Evolutionary conservation across 371 early-diverging fungal species (phyloP).

Genomic region (Amoeboaphelidium occidentale): DNA sequence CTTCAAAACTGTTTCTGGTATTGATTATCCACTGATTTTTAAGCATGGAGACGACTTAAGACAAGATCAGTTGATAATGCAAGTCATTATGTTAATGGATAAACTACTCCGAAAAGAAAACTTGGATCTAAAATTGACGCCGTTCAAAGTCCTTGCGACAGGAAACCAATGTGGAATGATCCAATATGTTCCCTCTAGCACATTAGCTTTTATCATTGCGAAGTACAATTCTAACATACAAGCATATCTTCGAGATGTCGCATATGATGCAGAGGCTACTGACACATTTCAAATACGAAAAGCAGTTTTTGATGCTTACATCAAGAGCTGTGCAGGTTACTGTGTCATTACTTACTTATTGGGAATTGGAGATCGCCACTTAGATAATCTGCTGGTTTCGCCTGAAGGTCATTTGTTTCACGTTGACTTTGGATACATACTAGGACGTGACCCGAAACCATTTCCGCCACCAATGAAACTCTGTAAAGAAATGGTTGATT

Average conservation of each 20-base stretch:
- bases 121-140: constrained; percentile 67
- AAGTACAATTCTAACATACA: constrained; percentile 58
- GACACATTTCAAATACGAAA: constrained; percentile 38
- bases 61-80: constrained; percentile 91
- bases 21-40: constrained; percentile 42
- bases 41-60: constrained; percentile 89
- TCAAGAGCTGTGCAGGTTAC: constrained; percentile 88
- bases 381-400: constrained; percentile 83
- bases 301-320: constrained; percentile 74
- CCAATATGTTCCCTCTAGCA: constrained; percentile 61
- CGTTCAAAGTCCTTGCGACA: constrained; percentile 83
- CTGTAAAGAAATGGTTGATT: constrained; percentile 95
- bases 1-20: constrained; percentile 27
- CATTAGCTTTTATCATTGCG: constrained; percentile 65
- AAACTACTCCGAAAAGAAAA: constrained; percentile 71
- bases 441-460: constrained; percentile 94
- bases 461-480: constrained; percentile 97
- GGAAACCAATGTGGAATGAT: constrained; percentile 61
- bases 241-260: constrained; percentile 40
- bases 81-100: constrained; percentile 87
- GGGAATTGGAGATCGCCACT: constrained; percentile 96
- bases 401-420: constrained; percentile 77
- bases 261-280: constrained; percentile 22
- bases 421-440: constrained; percentile 92
- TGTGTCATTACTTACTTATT: constrained; percentile 91